Conservation (phyloP, 257 asterid species). For the Plantago elongata region DNA sequence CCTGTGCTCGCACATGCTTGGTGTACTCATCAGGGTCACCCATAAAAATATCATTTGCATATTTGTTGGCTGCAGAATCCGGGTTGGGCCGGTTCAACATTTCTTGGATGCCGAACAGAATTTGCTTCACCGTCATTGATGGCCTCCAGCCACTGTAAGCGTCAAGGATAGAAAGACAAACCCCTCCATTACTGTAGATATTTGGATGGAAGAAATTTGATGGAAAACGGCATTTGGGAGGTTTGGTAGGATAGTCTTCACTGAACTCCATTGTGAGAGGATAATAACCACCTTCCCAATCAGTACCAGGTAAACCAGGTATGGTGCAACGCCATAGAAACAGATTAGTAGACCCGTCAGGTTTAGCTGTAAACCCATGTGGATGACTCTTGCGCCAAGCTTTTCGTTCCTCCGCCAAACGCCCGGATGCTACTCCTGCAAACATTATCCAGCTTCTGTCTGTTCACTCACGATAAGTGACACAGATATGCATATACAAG, state of each 20-base stretch:
- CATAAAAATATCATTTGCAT: conserved; percentile 1
- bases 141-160: conserved; percentile 7
- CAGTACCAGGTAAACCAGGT: not conserved
- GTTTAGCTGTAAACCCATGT: too few relatives aligned
- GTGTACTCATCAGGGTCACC: conserved; percentile 32
- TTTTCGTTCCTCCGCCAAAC: too few relatives aligned
- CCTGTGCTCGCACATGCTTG: conserved; percentile 32
- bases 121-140: conserved; percentile 7
- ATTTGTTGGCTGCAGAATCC: not conserved
- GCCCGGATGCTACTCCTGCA: too few relatives aligned
- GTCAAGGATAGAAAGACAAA: conserved; percentile 1
- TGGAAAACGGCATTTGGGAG: not conserved
- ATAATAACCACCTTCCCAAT: conserved; percentile 9
- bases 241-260: conserved; percentile 6
- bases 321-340: too few relatives aligned
- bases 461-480: too few relatives aligned
- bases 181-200: not conserved
- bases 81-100: conserved; percentile 8
- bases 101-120: conserved; percentile 7
- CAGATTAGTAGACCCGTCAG: too few relatives aligned
- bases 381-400: too few relatives aligned
- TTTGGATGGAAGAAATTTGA: conserved; percentile 4
- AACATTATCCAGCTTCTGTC: too few relatives aligned
- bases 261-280: conserved; percentile 5
- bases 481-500: too few relatives aligned